Conservation (phyloP, 2,329 filamentous ascomycete species). For the Neonectria coccinea region DNA sequence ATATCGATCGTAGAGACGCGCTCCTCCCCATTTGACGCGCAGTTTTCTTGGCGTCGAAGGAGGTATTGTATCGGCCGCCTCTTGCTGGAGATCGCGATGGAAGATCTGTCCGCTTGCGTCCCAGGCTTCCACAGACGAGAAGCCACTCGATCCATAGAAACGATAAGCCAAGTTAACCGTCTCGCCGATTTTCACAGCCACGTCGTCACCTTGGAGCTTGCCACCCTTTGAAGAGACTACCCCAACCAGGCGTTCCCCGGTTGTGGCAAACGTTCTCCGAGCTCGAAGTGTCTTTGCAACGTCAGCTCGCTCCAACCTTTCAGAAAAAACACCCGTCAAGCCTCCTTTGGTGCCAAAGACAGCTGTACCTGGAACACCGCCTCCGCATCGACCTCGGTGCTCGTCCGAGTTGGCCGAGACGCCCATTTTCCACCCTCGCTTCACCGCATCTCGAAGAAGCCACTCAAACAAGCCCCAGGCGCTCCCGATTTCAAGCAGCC, state of each 20-base stretch:
- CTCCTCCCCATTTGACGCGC: conserved; percentile 49
- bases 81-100: conserved; percentile 41
- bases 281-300: conserved; percentile 44
- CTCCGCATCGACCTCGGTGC: conserved; percentile 51
- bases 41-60: conserved; percentile 26
- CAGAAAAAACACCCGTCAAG: conserved; percentile 42
- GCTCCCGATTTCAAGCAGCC: conserved; percentile 51
- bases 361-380: conserved; percentile 42
- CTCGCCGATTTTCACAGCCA: conserved; percentile 28
- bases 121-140: conserved; percentile 46
- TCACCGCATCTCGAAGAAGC: conserved; percentile 48
- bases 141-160: conserved; percentile 44
- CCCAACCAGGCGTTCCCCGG: conserved; percentile 47
- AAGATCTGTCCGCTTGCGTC: conserved; percentile 45
- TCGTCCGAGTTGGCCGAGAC: conserved; percentile 52
- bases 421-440: conserved; percentile 49
- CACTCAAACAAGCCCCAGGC: conserved; percentile 52
- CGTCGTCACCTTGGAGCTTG: conserved; percentile 45
- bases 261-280: conserved; percentile 48
- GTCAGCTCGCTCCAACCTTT: background rate
- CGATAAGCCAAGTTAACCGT: conserved; percentile 38
- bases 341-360: conserved; percentile 19
- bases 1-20: conserved; percentile 49
- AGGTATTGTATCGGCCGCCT: conserved; percentile 15
- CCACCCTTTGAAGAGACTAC: conserved; percentile 34